Base-by-base conservation (phyloP, 2,329 filamentous ascomycete species). In the Colletotrichum destructivum region DNA sequence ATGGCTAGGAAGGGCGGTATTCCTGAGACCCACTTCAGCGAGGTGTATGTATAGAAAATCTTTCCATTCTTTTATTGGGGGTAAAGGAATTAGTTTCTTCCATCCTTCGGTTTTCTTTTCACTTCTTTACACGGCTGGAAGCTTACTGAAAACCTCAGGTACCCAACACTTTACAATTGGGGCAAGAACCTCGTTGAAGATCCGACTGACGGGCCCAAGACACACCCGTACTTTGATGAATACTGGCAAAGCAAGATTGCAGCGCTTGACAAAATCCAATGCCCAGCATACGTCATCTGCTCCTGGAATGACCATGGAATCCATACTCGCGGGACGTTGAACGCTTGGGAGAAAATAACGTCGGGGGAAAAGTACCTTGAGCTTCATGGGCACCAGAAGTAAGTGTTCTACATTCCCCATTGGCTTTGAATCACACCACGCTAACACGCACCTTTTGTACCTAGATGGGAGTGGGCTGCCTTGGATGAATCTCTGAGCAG, bases 231-330 rank as follows among this genome's bases (percentile, higher is more conserved):
- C 54, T 56, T 56, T 21, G 54, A 56, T 42, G 54, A 56, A 21
- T 56, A 56, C n/a, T 56, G 54, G 54, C 35, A 56, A 40, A 56
- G 54, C 54, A 56, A 56, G 31, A 15, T 56, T 3, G n/a, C 54
- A 23, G 54, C 54, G 13, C 31, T 56, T 8, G 7, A 4, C 38
- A 35, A 56, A 3, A 56, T 56, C 9, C 35, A 21, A 4, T 35
- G 31, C 31, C 54, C 54, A 6, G 35, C 54, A n/a, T 56, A 56
- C 12, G 23, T 56, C 18, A 56, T 56, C 21, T 56, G 54, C 13
- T 35, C 31, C 13, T 56, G 54, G 54, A n/a, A n/a, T 2, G 54
- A 56, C 23, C 54, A 56, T 21, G 54, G 16, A 21, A 40, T 56
- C 0, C 35, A 56, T 21, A 56, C 35, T 21, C 54, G 54, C 9